These are phyloP conservation scores for Didymella glomerata DNA, from an alignment of 2,329 filamentous ascomycete genomes.

Conservation along the genomic window DNA sequence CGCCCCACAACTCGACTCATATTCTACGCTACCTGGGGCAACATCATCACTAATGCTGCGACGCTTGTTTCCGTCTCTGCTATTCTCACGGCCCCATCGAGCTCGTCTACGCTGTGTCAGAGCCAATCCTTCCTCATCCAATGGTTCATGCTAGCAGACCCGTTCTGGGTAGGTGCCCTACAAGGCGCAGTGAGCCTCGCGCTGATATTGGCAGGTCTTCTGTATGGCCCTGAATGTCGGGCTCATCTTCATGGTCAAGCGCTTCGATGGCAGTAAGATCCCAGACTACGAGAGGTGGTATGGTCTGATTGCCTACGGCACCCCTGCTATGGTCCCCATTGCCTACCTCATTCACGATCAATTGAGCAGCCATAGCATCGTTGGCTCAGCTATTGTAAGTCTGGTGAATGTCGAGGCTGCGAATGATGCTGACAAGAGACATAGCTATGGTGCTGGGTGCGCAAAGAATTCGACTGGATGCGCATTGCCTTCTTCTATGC, in stretches of 20 bases:
- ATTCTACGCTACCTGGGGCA: conserved; percentile 84
- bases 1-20: conserved; percentile 88
- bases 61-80: conserved; percentile 75
- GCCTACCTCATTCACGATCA: conserved; percentile 71
- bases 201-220: conserved; percentile 67
- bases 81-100: conserved; percentile 48
- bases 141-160: conserved; percentile 63
- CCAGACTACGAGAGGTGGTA: conserved; percentile 76
- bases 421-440: conserved; percentile 1
- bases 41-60: conserved; percentile 78
- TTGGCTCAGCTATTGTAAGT: conserved; percentile 72
- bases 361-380: conserved; percentile 65
- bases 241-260: conserved; percentile 76
- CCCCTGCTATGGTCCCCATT: conserved; percentile 74
- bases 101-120: conserved; percentile 69
- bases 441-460: conserved; percentile 82
- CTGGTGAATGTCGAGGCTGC: not conserved
- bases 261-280: conserved; percentile 71
- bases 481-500: conserved; percentile 79
- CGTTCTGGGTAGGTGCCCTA: conserved; percentile 58
- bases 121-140: conserved; percentile 83
- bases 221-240: conserved; percentile 88
- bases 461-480: conserved; percentile 71
- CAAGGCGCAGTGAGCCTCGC: conserved; percentile 64
- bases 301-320: conserved; percentile 72